Percentiles rank a stretch among this genome's conserved stretches.
Conservation (phyloP, 2,329 filamentous ascomycete species). For the Trichoderma atroviride region DNA sequence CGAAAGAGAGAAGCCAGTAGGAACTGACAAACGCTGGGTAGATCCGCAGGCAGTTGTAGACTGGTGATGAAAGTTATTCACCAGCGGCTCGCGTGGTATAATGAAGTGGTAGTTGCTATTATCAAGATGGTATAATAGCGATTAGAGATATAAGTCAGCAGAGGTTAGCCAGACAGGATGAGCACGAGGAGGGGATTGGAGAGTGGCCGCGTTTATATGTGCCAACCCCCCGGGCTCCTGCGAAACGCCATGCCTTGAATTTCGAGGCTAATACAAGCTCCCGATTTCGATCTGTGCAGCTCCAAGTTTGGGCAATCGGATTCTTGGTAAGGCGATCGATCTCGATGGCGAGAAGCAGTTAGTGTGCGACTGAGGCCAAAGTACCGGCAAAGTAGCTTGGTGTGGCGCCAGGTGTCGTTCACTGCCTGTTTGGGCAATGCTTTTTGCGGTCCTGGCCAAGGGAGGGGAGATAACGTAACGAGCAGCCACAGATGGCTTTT, state of each 20-base stretch:
- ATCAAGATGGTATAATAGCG: not conserved
- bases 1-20: not conserved
- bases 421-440: not conserved
- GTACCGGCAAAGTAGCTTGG: slow-evolving; percentile 26
- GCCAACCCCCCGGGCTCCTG: not conserved
- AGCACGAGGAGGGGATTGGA: not conserved
- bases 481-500: not conserved
- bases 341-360: slow-evolving; percentile 36
- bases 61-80: not conserved
- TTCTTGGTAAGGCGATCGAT: slow-evolving; percentile 37
- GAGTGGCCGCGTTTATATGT: slow-evolving; percentile 14
- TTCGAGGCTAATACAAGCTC: slow-evolving; percentile 1
- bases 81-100: not conserved
- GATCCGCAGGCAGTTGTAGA: not conserved
- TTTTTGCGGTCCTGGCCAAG: not conserved
- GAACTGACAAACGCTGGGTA: not conserved
- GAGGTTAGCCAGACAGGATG: not conserved
- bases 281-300: slow-evolving; percentile 24
- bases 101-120: not conserved
- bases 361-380: slow-evolving; percentile 31
- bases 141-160: not conserved
- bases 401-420: not conserved
- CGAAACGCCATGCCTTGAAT: not conserved
- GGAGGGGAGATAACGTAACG: not conserved
- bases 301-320: slow-evolving; percentile 28